Conservation (phyloP, 2,329 filamentous ascomycete species). For the Balansia obtecta region DNA sequence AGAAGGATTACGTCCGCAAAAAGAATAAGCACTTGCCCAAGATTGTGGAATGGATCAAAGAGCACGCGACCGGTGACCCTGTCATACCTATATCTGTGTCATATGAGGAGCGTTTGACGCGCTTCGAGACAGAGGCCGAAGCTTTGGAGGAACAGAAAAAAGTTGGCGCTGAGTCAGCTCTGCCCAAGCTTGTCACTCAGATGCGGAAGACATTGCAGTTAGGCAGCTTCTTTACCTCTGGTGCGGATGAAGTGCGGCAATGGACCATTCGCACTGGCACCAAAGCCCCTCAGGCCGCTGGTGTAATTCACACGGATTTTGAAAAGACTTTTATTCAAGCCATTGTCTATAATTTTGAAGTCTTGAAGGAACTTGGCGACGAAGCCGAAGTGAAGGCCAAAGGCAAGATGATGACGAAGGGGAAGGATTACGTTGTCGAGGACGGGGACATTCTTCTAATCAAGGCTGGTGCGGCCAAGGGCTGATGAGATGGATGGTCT, state of each 20-base stretch:
- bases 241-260: conserved; percentile 90
- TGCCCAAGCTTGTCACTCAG: conserved; percentile 82
- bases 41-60: conserved; percentile 91
- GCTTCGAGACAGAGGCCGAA: conserved; percentile 65
- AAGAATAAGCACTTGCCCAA: conserved; percentile 99
- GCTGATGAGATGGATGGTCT: conserved; percentile 27
- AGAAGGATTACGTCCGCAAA: conserved; percentile 93
- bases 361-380: conserved; percentile 75
- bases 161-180: conserved; percentile 70
- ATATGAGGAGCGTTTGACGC: conserved; percentile 84
- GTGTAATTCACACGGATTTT: conserved; percentile 96
- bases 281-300: conserved; percentile 94
- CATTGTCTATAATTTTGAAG: conserved; percentile 80
- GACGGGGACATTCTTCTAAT: conserved; percentile 77
- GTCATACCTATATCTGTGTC: conserved; percentile 87
- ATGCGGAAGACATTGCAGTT: conserved; percentile 91
- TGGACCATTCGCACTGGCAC: conserved; percentile 95
- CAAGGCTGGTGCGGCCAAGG: conserved; percentile 78
- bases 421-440: conserved; percentile 88
- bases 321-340: conserved; percentile 99
- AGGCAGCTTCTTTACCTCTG: conserved; percentile 93
- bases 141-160: conserved; percentile 79
- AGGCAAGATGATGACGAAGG: conserved; percentile 97
- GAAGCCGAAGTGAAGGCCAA: conserved; percentile 83
- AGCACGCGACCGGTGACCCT: conserved; percentile 74